Base-by-base conservation (phyloP, 768 basidiomycete genomes). In the Paxillus ammoniavirescens region DNA sequence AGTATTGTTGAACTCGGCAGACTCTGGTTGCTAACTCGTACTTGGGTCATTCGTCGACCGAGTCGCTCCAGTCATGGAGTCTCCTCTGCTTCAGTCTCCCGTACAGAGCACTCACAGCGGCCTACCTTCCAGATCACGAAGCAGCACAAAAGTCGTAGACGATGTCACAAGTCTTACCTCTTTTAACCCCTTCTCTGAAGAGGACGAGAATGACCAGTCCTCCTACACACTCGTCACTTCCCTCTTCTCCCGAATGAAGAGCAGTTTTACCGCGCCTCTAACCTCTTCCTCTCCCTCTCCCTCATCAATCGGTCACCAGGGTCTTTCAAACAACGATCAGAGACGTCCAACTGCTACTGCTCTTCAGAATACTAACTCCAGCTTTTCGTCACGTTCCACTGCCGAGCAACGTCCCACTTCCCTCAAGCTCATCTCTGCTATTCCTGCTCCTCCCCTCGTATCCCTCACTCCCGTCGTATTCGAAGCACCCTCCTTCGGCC, bases 161-260 rank as follows among this genome's bases (percentile, higher is more conserved):
- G 90, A 90, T 75, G 78, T 86, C 42, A 79, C 80, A 42, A 82
- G 84, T 64, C 73, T 94, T 52, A 94, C 93, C 28, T 89, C 89
- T 47, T 92, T 89, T 77, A 93, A 93, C 67, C 91, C 91, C 6
- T 94, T 93, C 74, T 84, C 89, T n/a, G 90, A 92, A 65, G 93
- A 94, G 67, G 91, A 93, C 65, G 92, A 93, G 70, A 82, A 91
- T 65, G 91, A 93, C 59, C 87, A 90, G 61, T 87, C 90, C 8
- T 92, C 89, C 14, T 92, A 91, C 67, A 86, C 89, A 7, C 76
- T 93, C 50, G 87, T 93, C 53, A 84, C 89, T 0, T 89, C 88
- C 18, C 74, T 94, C 26, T 80, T 93, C 51, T 90, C 86, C 31
- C 83, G 85, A 58, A 82, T 94, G 77, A 91, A 87, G 75, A 92